A percentile compares a stretch with the other conserved stretches of the same genome.
phyloP scores from a whole-genome alignment of 805 yeast genomes.

The Candida morakotiae region DNA sequence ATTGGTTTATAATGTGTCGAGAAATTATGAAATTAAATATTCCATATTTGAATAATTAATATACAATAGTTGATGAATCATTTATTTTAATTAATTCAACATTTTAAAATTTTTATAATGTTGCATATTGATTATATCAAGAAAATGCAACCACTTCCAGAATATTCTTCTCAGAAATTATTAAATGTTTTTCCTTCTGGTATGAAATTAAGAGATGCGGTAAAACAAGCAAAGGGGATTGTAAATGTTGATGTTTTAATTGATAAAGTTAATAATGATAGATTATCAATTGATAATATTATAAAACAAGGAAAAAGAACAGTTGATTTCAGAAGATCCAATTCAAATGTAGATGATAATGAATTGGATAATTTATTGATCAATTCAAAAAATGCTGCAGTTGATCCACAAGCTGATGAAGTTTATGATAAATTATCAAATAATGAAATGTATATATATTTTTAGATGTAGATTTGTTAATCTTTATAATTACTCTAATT shows the following conservation, averaged over 20 bases:
- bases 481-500: too few species aligned
- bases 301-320: not conserved
- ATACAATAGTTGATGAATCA: too few species aligned
- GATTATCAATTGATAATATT: constrained; percentile 43
- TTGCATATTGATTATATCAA: too few species aligned
- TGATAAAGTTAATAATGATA: constrained; percentile 55
- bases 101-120: too few species aligned
- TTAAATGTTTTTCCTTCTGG: constrained; percentile 49
- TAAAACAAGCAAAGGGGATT: constrained; percentile 72
- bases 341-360: constrained; percentile 13
- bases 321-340: not conserved
- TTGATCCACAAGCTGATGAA: constrained; percentile 54
- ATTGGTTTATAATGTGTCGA: constrained; percentile 84
- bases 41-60: constrained; percentile 45
- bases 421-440: constrained; percentile 69
- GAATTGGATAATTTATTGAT: constrained; percentile 25
- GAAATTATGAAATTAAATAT: constrained; percentile 76
- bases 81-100: too few species aligned
- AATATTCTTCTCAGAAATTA: constrained; percentile 16
- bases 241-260: constrained; percentile 66
- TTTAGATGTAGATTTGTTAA: too few species aligned
- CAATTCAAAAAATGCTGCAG: constrained; percentile 13
- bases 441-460: too few species aligned
- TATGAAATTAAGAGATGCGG: constrained; percentile 51
- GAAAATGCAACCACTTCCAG: constrained; percentile 1